These are phyloP conservation scores for Auxenochlorella protothecoides DNA, from an alignment of 139 green algal genomes.

Conservation along the genomic window DNA sequence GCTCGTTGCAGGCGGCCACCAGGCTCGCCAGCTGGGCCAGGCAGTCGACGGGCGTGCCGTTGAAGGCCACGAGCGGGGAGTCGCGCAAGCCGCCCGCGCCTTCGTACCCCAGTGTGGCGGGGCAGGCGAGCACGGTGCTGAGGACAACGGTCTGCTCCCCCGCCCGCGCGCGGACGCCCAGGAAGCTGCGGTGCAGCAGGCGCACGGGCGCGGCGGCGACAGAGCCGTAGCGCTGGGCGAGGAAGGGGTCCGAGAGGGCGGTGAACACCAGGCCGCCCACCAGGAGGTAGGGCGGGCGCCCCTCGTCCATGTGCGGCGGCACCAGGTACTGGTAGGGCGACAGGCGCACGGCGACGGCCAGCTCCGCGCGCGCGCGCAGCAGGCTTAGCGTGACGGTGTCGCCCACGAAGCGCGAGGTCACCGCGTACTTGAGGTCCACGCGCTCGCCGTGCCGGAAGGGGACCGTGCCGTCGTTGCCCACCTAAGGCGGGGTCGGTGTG, in stretches of 20 bases:
- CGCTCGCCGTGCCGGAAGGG: conserved; percentile 87
- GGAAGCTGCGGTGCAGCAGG: conserved; percentile 18
- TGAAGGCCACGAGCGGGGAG: conserved; percentile 41
- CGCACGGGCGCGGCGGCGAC: conserved; percentile 16
- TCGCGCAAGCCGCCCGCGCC: conserved; percentile 3
- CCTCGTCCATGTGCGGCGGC: conserved; percentile 13
- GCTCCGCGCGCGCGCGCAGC: conserved; percentile 3
- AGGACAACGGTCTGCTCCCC: conserved; percentile 56
- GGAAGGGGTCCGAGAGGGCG: conserved; percentile 14
- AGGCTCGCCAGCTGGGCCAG: conserved; percentile 65
- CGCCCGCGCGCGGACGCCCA: background rate
- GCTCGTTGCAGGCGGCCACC: conserved; percentile 26
- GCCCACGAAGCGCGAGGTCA: conserved; percentile 58
- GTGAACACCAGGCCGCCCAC: conserved; percentile 26
- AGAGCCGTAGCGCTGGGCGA: conserved; percentile 20
- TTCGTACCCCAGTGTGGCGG: conserved; percentile 79
- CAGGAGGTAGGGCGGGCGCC: conserved; percentile 19
- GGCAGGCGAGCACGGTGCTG: conserved; percentile 64
- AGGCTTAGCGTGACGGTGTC: conserved; percentile 51
- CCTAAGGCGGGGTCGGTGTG: background rate
- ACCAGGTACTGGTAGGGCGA: conserved; percentile 17
- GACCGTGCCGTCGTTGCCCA: conserved; percentile 87
- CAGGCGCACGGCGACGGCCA: conserved; percentile 8
- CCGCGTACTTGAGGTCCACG: conserved; percentile 68
- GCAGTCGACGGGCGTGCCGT: conserved; percentile 54